Evolutionary conservation across 1,284 basidiomycete genomes (phyloP).

Genomic region (Porodaedalea pini): DNA sequence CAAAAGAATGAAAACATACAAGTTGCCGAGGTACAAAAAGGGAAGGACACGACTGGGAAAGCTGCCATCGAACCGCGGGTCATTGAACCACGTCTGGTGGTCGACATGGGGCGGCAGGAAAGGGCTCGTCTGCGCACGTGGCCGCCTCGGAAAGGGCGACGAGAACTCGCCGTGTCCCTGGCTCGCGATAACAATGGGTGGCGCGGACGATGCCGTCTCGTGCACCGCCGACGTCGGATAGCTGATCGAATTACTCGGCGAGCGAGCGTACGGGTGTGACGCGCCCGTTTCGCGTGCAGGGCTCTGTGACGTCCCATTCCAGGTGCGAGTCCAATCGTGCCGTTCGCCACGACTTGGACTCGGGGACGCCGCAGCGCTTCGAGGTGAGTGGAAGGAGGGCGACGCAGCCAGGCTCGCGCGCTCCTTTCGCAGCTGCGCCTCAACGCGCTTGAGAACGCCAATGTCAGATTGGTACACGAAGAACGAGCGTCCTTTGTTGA

Average conservation of each 20-base stretch:
- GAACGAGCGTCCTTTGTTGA: conserved; percentile 75
- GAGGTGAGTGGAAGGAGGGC: conserved; percentile 16
- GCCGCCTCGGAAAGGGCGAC: conserved; percentile 39
- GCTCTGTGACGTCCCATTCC: not conserved
- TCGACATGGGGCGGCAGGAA: conserved; percentile 61
- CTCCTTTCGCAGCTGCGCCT: conserved; percentile 54
- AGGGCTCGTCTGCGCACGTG: conserved; percentile 66
- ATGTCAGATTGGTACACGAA: conserved; percentile 89
- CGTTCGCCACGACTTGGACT: conserved; percentile 3
- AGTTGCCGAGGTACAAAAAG: conserved; percentile 93
- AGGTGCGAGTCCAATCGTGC: not conserved
- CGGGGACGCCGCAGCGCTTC: conserved; percentile 1
- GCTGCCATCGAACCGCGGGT: conserved; percentile 88
- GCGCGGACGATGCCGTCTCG: conserved; percentile 12
- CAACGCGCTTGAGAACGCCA: conserved; percentile 71
- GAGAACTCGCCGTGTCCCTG: conserved; percentile 23
- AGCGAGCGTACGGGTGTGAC: conserved; percentile 20
- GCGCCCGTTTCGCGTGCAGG: conserved; percentile 16
- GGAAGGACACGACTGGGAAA: conserved; percentile 93
- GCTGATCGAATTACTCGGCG: conserved; percentile 20
- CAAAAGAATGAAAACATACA: conserved; percentile 52
- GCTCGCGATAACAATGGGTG: conserved; percentile 23
- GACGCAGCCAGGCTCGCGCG: conserved; percentile 32
- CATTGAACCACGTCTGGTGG: conserved; percentile 89
- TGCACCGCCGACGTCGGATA: conserved; percentile 15